These are phyloP conservation scores for Parafenestella ontariensis DNA, from an alignment of 2,329 filamentous ascomycete species.

Conservation along the genomic window DNA sequence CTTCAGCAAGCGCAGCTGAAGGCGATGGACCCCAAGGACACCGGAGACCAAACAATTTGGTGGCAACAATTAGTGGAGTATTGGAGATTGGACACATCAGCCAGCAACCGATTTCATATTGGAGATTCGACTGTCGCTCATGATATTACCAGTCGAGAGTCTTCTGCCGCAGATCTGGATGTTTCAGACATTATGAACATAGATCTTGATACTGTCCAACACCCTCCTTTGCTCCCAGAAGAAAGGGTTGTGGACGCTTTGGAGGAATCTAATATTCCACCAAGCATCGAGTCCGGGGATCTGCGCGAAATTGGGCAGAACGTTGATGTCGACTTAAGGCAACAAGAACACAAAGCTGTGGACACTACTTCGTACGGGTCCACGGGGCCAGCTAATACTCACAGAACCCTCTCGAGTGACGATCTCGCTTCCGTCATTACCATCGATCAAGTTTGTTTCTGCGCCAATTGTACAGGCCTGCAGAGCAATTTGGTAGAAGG, in stretches of 20 bases:
- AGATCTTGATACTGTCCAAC: not conserved
- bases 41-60: not conserved
- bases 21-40: not conserved
- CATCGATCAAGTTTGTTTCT: not conserved
- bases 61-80: not conserved
- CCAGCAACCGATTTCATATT: not conserved
- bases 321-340: not conserved
- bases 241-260: not conserved
- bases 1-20: not conserved
- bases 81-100: not conserved
- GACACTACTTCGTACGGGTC: not conserved
- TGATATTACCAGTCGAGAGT: not conserved
- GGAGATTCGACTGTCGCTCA: conserved; percentile 1
- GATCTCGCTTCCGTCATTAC: not conserved
- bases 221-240: not conserved
- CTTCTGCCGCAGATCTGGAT: not conserved
- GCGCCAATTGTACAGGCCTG: not conserved
- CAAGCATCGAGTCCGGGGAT: not conserved
- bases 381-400: not conserved
- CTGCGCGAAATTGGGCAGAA: not conserved
- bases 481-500: no score
- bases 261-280: not conserved
- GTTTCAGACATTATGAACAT: not conserved
- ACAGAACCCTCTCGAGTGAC: not conserved
- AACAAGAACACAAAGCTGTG: not conserved